These are phyloP conservation scores for Ceratobasidium papillatum DNA, from an alignment of 1,284 basidiomycete genomes.

Conservation along the genomic window DNA sequence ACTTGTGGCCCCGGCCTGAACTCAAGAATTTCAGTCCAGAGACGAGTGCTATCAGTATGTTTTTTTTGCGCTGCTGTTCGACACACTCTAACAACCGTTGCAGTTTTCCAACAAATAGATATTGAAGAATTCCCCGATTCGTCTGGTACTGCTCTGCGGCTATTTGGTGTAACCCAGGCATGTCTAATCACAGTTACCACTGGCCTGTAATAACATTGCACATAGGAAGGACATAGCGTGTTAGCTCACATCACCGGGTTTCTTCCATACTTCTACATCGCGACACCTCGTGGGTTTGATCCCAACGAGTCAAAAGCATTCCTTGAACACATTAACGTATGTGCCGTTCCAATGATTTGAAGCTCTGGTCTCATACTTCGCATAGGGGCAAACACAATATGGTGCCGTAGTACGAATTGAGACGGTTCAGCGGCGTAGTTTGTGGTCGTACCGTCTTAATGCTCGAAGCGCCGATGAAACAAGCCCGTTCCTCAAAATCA, in stretches of 20 bases:
- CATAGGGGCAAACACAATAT: conserved; percentile 50
- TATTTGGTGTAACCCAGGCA: conserved; percentile 91
- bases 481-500: conserved; percentile 85
- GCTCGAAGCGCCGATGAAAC: conserved; percentile 68
- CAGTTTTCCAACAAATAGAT: conserved; percentile 95
- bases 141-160: conserved; percentile 68
- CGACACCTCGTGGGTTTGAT: conserved; percentile 83
- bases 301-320: conserved; percentile 73
- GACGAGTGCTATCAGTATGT: conserved; percentile 68
- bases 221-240: conserved; percentile 84
- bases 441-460: conserved; percentile 79
- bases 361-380: background rate
- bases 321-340: conserved; percentile 77
- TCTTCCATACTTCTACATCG: conserved; percentile 89
- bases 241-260: conserved; percentile 83
- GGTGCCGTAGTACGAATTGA: conserved; percentile 66
- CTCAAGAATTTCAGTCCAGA: conserved; percentile 66
- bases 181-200: conserved; percentile 34
- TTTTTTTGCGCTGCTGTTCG: background rate
- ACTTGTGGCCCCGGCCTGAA: conserved; percentile 79
- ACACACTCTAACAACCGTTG: background rate
- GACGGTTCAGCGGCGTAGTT: conserved; percentile 71
- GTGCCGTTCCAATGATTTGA: conserved; percentile 48
- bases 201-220: conserved; percentile 38
- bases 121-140: conserved; percentile 68